A percentile compares a stretch with the other conserved stretches of the same genome.
Evolutionary conservation across 257 asterid species (phyloP).

Genomic region (Nicotiana paniculata): DNA sequence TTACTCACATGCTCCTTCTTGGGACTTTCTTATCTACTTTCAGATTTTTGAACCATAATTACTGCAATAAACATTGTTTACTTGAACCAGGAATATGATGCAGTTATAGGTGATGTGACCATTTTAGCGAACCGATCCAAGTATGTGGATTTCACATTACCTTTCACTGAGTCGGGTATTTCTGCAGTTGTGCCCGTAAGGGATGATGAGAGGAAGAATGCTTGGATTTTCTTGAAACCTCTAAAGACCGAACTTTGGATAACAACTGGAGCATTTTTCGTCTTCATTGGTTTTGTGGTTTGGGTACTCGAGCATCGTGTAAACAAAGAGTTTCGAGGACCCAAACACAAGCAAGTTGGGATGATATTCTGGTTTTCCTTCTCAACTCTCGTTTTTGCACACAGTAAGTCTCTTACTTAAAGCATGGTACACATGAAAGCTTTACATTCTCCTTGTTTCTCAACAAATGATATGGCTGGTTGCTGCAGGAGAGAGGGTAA

Average conservation of each 20-base stretch:
- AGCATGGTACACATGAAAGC: not conserved
- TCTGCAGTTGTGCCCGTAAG: constrained; percentile 21
- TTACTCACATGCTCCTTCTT: not conserved
- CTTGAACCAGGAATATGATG: constrained; percentile 30
- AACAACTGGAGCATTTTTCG: constrained; percentile 21
- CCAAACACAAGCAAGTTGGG: constrained; percentile 34
- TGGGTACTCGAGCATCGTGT: constrained; percentile 43
- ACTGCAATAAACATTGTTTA: not conserved
- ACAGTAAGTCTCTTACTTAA: constrained; percentile 23
- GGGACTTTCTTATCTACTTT: not conserved
- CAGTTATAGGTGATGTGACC: constrained; percentile 43
- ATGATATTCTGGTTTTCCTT: constrained; percentile 38
- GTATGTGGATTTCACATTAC: constrained; percentile 39
- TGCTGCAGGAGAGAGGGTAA: constrained; percentile 36
- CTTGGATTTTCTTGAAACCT: constrained; percentile 36
- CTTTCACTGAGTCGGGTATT: constrained; percentile 34
- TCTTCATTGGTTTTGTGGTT: constrained; percentile 25
- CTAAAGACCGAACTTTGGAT: constrained; percentile 29
- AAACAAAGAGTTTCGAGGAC: constrained; percentile 35
- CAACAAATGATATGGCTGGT: not conserved
- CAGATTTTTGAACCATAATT: not conserved
- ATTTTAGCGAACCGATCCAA: constrained; percentile 33
- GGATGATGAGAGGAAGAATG: constrained; percentile 9
- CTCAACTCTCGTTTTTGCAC: constrained; percentile 35
- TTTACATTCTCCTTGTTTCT: not conserved